phyloP scores from a whole-genome alignment of 1,284 basidiomycete species.

The Leccinum pachyderme region DNA sequence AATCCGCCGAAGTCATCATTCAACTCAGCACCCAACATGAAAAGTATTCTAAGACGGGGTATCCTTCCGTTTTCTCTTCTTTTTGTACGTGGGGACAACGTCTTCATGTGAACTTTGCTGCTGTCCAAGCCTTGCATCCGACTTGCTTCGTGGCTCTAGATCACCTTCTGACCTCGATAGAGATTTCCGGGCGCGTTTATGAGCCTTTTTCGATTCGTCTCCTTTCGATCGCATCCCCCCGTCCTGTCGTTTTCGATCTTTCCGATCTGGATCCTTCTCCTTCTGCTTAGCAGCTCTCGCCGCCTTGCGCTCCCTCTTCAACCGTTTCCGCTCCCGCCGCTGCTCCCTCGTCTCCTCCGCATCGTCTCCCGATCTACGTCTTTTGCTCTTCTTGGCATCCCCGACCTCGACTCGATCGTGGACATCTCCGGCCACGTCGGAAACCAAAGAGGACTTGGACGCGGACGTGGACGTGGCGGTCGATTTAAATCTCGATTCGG shows the following conservation, averaged over 20 bases:
- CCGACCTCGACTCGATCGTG: neutral
- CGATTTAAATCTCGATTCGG: neutral
- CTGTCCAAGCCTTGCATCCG: slow-evolving; percentile 12
- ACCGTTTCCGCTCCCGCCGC: slow-evolving; percentile 25
- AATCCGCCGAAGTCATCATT: slow-evolving; percentile 16
- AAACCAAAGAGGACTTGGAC: neutral
- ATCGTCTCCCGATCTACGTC: slow-evolving; percentile 8
- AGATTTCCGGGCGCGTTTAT: neutral
- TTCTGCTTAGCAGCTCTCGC: slow-evolving; percentile 19
- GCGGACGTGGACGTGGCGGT: neutral
- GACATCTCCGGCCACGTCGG: neutral
- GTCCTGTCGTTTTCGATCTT: slow-evolving; percentile 1
- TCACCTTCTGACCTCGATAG: neutral
- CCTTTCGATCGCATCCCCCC: neutral
- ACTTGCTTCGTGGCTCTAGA: slow-evolving; percentile 3
- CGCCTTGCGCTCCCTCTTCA: slow-evolving; percentile 25
- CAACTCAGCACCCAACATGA: slow-evolving; percentile 1
- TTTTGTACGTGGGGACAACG: slow-evolving; percentile 8
- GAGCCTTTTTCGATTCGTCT: slow-evolving; percentile 3
- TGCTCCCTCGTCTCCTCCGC: slow-evolving; percentile 19
- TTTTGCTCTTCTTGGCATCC: slow-evolving; percentile 6
- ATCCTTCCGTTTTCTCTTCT: slow-evolving; percentile 26
- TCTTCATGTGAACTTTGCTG: slow-evolving; percentile 1
- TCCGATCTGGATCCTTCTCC: slow-evolving; percentile 1
- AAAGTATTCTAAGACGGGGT: slow-evolving; percentile 9